A percentile compares a stretch with the other conserved stretches of the same genome.
Evolutionary conservation across 1,139 yeast species (phyloP).

Genomic region (Protomyces lactucae-debilis): DNA sequence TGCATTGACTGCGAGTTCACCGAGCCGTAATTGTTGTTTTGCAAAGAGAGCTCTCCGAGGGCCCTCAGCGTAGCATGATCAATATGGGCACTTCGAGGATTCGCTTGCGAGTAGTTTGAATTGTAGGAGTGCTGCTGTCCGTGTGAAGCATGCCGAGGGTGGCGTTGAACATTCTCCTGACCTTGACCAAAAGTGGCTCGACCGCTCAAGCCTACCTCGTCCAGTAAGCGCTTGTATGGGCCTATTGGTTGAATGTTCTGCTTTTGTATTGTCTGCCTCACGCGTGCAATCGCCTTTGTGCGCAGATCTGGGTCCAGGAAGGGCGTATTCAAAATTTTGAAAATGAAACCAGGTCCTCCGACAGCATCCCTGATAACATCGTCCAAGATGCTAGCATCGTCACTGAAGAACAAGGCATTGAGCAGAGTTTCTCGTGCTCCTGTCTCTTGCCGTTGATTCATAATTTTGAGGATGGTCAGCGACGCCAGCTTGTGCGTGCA

Average conservation of each 20-base stretch:
- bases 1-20: slow-evolving; percentile 15
- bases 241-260: slow-evolving; percentile 57
- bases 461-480: slow-evolving; percentile 70
- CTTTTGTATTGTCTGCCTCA: slow-evolving; percentile 53
- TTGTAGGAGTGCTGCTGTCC: neutral
- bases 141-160: neutral
- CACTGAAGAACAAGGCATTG: slow-evolving; percentile 51
- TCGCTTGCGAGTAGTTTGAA: neutral
- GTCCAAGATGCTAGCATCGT: slow-evolving; percentile 41
- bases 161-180: neutral
- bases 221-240: slow-evolving; percentile 80
- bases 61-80: slow-evolving; percentile 25
- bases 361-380: slow-evolving; percentile 55
- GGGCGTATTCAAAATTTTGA: slow-evolving; percentile 69
- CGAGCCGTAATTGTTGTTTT: neutral
- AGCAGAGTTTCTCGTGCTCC: slow-evolving; percentile 59
- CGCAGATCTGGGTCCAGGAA: slow-evolving; percentile 41
- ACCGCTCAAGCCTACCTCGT: slow-evolving; percentile 71
- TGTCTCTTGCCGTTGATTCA: slow-evolving; percentile 61
- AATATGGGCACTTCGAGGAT: neutral
- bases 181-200: neutral
- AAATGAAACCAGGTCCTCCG: slow-evolving; percentile 81
- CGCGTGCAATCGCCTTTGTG: slow-evolving; percentile 27
- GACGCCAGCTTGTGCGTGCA: slow-evolving; percentile 86
- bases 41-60: slow-evolving; percentile 16